Base-by-base conservation (phyloP, 1,139 yeast species). In the Saccharomycopsis crataegensis region DNA sequence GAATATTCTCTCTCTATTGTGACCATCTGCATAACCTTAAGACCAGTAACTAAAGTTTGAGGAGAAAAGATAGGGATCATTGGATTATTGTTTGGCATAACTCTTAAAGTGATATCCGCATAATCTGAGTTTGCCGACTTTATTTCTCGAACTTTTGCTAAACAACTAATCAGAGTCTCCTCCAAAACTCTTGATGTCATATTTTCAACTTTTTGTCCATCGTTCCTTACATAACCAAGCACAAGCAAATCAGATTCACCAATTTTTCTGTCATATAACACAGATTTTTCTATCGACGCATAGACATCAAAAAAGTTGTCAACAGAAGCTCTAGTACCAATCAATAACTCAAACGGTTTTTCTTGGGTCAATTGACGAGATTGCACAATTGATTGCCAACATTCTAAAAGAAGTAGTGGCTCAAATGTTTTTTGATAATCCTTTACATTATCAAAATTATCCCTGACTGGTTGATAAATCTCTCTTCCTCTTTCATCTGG, bases 1-100 rank as follows among this genome's bases (percentile, higher is more conserved):
- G 93, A 77, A 62, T 75, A 94, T 66, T 94, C 99, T 71, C 99
- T 83, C 67, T 94, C 99, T 17, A 90, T 79, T 0, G 99, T 91
- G 0, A 87, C 78, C 90, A 93, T 83, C 62, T 83, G 93, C 80
- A 85, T 83, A 1, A 90, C 85, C 54, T 79, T 77, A 77, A 88
- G 77, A 37, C 83, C 91, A 54, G 79, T 73, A 3, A 91, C 69
- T 31, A 78, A 77, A 12, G 83, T 70, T 54, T 85, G 78, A 0
- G 94, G 87, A 1, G 84, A 75, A 53, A 91, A 67, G 55, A 77
- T 73, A 1, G 79, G 74, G 61, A 76, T 70, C 72, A 83, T 71
- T 9, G 83, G 77, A 36, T 70, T 72, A 17, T 70, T 69, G 1
- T 75, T 70, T 45, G 79, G 73, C 50, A 71, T 71, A 3, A 91